Conservation (phyloP, 352 stramenopile genomes). For the Saprolegnia diclina region DNA sequence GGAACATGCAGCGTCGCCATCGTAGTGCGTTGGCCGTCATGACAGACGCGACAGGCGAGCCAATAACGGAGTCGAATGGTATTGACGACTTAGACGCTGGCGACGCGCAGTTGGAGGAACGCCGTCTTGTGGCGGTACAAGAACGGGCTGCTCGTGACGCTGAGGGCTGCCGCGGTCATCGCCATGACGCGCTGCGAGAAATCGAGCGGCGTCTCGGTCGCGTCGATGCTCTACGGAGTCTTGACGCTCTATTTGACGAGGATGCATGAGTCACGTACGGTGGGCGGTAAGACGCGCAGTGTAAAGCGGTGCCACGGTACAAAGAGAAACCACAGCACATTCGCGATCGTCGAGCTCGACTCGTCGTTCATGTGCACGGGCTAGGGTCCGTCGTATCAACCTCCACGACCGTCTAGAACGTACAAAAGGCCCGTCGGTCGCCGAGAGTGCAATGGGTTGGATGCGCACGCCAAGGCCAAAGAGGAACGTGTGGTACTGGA, state of each 20-base stretch:
- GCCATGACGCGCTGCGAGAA: conserved; percentile 63
- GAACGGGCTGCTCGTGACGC: conserved; percentile 55
- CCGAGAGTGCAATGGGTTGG: conserved; percentile 57
- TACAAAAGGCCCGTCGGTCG: conserved; percentile 61
- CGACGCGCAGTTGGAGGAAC: conserved; percentile 11
- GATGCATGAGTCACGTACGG: background rate
- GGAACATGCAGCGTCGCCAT: too few relatives aligned
- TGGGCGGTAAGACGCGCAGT: conserved; percentile 47
- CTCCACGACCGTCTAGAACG: conserved; percentile 18
- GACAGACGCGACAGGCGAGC: too few relatives aligned
- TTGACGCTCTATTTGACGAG: background rate
- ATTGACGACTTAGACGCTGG: too few relatives aligned
- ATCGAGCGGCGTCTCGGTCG: conserved; percentile 42
- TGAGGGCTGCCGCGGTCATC: conserved; percentile 40
- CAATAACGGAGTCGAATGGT: too few relatives aligned
- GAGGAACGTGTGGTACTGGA: conserved; percentile 78
- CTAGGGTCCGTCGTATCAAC: conserved; percentile 28
- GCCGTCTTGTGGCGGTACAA: conserved; percentile 69
- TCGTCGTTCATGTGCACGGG: conserved; percentile 76
- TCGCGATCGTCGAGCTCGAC: conserved; percentile 63
- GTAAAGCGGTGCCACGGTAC: conserved; percentile 63
- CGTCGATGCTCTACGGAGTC: conserved; percentile 20
- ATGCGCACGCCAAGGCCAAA: conserved; percentile 59
- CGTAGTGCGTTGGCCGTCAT: too few relatives aligned
- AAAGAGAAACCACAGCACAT: conserved; percentile 72